Conservation (phyloP, 176 grass and related monocot species). For the Oryza australiensis region DNA sequence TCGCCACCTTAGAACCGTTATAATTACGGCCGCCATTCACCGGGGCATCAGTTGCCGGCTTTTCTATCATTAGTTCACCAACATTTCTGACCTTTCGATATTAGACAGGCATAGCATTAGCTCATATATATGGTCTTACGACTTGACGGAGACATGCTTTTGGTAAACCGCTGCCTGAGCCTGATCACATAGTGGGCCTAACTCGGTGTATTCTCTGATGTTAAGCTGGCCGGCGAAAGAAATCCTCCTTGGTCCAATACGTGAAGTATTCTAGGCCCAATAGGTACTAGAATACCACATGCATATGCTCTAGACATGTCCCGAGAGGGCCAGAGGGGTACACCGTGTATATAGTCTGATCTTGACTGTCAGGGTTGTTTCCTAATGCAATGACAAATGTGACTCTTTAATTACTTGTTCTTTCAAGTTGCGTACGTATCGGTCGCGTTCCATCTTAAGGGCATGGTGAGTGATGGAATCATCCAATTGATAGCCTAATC, state of each 20-base stretch:
- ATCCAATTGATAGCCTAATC: neutral
- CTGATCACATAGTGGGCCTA: no score
- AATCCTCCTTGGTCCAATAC: neutral
- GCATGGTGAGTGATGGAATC: no score
- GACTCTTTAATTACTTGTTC: neutral
- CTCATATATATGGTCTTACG: no score
- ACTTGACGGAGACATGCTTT: no score
- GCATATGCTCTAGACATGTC: neutral
- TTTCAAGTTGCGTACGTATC: neutral
- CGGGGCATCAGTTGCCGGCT: no score
- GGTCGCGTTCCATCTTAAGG: no score
- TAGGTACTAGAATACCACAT: neutral
- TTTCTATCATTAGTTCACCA: no score
- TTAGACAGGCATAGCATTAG: no score
- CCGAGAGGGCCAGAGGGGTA: neutral
- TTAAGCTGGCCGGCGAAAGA: neutral
- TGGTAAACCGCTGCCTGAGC: no score
- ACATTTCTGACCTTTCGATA: no score
- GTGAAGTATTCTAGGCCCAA: neutral
- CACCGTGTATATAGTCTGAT: neutral
- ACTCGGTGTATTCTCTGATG: neutral
- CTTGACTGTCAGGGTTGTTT: neutral
- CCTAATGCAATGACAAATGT: neutral
- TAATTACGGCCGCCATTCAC: no score
- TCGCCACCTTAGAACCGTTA: no score